Conservation (phyloP, 1,139 yeast genomes). For the Nakaseomyces kungkrabaensis region DNA sequence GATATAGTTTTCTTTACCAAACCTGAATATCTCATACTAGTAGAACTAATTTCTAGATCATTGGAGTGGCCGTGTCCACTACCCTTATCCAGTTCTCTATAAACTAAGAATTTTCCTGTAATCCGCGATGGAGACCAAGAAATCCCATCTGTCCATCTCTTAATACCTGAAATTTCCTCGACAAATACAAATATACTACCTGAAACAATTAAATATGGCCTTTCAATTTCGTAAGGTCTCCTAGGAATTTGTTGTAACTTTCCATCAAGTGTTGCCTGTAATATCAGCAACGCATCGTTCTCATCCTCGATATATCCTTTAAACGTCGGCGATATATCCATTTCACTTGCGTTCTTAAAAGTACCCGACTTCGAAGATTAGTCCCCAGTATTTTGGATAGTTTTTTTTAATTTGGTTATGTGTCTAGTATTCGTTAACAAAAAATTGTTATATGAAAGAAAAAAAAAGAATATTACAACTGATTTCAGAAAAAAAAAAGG, state of each 20-base stretch:
- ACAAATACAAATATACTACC: conserved; percentile 79
- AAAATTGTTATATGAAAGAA: no score
- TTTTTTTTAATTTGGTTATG: neutral
- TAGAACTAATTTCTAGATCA: neutral
- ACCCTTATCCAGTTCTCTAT: conserved; percentile 54
- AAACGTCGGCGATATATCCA: conserved; percentile 46
- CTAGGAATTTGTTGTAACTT: conserved; percentile 54
- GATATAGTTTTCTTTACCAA: conserved; percentile 75
- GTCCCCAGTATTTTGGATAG: conserved; percentile 2
- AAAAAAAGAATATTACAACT: no score
- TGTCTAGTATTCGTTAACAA: neutral
- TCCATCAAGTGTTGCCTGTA: conserved; percentile 65
- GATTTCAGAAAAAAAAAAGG: no score
- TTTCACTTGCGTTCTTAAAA: conserved; percentile 3
- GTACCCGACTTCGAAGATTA: neutral
- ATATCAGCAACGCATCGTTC: conserved; percentile 66
- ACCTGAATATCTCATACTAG: conserved; percentile 48
- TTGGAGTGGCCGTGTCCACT: conserved; percentile 1
- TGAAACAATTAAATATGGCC: conserved; percentile 51
- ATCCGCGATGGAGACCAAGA: conserved; percentile 87
- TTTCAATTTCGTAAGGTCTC: conserved; percentile 72
- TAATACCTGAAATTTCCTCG: conserved; percentile 71
- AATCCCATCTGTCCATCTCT: conserved; percentile 92
- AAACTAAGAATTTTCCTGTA: conserved; percentile 69
- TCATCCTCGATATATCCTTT: conserved; percentile 75